Base-by-base conservation (phyloP, 768 basidiomycete species). In the Tulasnella sp. region DNA sequence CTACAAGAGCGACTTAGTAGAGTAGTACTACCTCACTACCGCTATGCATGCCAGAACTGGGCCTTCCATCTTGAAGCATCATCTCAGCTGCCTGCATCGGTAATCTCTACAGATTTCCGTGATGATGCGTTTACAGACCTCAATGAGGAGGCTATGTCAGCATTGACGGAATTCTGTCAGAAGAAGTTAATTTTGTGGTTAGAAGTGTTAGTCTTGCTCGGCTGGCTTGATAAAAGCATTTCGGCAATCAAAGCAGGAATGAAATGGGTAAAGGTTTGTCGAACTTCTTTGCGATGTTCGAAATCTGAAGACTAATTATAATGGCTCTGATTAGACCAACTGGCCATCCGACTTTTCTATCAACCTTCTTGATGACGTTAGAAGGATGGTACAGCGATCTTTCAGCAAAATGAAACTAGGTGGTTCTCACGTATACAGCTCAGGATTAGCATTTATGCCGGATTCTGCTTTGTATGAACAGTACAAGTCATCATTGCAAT, bases 381-480 rank as follows among this genome's bases (percentile, higher is more conserved):
- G 40, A 20, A 33, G 47, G 7, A 12, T 48, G 5, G 47, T 48
- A 8, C 16, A 37, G 33, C 47, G 34, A 13, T 48, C 40, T 24
- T 35, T 24, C 8, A 24, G 22, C 16, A 25, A 25, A 5, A 48
- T 48, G 27, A 31, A 37, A 3, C 29, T 37, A 16, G 40, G 47
- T 37, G 34, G 32, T 12, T 33, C 20, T 24, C 34, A 37, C 35
- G 29, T 48, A 4, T 48, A 48, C 32, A 34, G 20, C 12, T 48
- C 47, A 22, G 47, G 34, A 16, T 37, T 48, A 1, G 34, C 47
- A 10, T 48, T 48, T n/a, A 33, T 37, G 7, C 47, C 47, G n/a
- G 25, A 31, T 1, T 48, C 34, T 25, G 19, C 15, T 37, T 37
- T 48, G 12, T 22, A 37, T 16, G 12, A 48, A 12, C 22, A 34